Conservation (phyloP, 129 eudicot species). For the Ambrosia trifida region DNA sequence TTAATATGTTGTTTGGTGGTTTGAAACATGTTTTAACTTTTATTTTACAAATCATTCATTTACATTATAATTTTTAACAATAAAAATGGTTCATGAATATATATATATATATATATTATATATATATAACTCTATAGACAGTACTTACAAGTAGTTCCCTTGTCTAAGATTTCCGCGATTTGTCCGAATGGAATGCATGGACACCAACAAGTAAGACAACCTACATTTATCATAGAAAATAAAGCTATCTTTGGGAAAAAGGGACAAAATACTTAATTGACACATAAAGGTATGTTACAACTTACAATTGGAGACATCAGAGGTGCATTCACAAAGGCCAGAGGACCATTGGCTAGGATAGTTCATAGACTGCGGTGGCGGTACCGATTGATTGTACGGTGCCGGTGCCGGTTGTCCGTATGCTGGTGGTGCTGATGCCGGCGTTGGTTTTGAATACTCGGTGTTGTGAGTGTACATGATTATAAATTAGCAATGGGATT, state of each 20-base stretch:
- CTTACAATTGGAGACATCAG: slow-evolving; percentile 59
- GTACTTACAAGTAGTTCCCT: slow-evolving; percentile 67
- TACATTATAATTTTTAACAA: no score
- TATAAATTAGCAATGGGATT: background rate
- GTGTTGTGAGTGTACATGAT: slow-evolving; percentile 18
- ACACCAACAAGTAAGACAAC: slow-evolving; percentile 66
- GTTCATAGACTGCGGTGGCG: slow-evolving; percentile 17
- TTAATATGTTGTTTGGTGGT: no score
- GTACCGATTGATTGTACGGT: slow-evolving; percentile 17
- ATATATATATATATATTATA: no score
- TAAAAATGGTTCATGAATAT: no score
- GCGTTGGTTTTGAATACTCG: slow-evolving; percentile 7
- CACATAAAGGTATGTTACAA: background rate
- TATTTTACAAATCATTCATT: no score
- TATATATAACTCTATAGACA: no score
- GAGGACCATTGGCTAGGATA: slow-evolving; percentile 45
- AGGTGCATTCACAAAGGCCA: slow-evolving; percentile 61
- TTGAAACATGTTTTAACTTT: no score
- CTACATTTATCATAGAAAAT: slow-evolving; percentile 25
- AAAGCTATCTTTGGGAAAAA: no score
- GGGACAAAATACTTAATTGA: background rate
- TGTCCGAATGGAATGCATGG: slow-evolving; percentile 77
- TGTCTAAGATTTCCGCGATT: slow-evolving; percentile 61
- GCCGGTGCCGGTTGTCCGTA: slow-evolving; percentile 5
- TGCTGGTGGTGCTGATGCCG: background rate